Evolutionary conservation across 2,329 filamentous ascomycete species (phyloP).

Genomic region (Colletotrichum godetiae): DNA sequence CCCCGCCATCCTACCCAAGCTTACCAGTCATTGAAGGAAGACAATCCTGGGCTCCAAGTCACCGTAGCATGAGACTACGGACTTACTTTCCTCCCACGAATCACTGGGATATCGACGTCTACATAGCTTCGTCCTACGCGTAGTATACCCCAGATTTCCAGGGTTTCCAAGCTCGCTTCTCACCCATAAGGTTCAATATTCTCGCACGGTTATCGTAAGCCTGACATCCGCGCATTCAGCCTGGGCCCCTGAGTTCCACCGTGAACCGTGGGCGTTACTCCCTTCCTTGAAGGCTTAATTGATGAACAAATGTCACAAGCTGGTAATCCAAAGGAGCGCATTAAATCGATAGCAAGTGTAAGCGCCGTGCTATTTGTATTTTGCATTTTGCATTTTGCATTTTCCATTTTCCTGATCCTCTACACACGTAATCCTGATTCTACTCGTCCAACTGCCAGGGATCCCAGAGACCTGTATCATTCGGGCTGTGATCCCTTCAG

Average conservation of each 20-base stretch:
- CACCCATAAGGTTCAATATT: background rate
- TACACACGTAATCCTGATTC: conserved; percentile 12
- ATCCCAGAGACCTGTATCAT: background rate
- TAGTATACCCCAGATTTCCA: background rate
- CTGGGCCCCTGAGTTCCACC: no score
- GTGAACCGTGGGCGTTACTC: background rate
- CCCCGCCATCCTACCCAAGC: no score
- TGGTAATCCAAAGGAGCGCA: background rate
- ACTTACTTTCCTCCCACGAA: background rate
- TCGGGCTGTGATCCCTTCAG: background rate
- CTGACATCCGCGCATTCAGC: background rate
- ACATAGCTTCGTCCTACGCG: background rate
- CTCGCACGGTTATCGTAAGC: background rate
- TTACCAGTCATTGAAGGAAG: no score
- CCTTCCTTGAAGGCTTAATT: background rate
- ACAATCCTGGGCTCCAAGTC: no score
- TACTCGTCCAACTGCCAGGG: background rate
- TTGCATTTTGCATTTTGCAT: background rate
- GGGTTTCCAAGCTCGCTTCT: background rate
- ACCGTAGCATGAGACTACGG: background rate
- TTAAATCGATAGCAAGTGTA: background rate
- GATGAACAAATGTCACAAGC: background rate
- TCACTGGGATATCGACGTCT: background rate
- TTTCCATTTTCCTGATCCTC: conserved; percentile 9
- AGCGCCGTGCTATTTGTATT: conserved; percentile 1